Percentiles rank a stretch among this genome's conserved stretches.
These are phyloP conservation scores for Exophiala sp. DNA, from an alignment of 2,329 filamentous ascomycete genomes.

Conservation along the genomic window DNA sequence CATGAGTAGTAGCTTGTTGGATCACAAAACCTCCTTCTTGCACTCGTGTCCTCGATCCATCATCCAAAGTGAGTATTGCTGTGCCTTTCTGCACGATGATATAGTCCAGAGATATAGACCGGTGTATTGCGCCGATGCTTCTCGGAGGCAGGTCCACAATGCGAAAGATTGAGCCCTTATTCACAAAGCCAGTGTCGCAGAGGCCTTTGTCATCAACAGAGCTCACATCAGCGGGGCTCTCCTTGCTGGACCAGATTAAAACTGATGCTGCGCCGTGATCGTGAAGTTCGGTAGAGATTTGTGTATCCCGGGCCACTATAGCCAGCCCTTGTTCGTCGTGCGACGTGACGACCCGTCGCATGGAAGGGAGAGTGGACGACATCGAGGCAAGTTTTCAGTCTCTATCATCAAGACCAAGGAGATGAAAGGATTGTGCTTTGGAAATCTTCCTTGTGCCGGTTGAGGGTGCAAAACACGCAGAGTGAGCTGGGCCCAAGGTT, in stretches of 20 bases:
- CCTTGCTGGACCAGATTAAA: slow-evolving; percentile 5
- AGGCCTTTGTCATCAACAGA: neutral
- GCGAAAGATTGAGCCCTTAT: slow-evolving; percentile 18
- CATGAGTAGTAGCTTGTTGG: slow-evolving; percentile 19
- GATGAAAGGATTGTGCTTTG: no score
- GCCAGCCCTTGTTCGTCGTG: neutral
- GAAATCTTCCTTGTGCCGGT: no score
- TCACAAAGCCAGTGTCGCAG: slow-evolving; percentile 5
- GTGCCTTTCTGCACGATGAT: slow-evolving; percentile 29
- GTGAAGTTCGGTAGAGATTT: neutral
- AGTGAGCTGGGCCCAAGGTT: no score
- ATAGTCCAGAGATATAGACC: slow-evolving; percentile 30
- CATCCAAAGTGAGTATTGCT: slow-evolving; percentile 28
- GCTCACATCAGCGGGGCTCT: slow-evolving; percentile 1
- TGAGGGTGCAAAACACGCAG: no score
- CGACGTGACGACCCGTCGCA: no score
- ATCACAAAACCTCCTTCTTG: slow-evolving; percentile 28
- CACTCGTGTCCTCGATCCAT: slow-evolving; percentile 25
- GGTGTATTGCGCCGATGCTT: slow-evolving; percentile 26
- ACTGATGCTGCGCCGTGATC: slow-evolving; percentile 2
- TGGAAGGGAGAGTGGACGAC: no score
- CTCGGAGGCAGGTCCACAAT: slow-evolving; percentile 26
- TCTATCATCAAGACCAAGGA: no score
- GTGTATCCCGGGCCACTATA: slow-evolving; percentile 1
- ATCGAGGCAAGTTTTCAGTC: no score